A percentile compares a stretch with the other conserved stretches of the same genome.
phyloP scores from a whole-genome alignment of 805 yeast genomes.

The Saitoella complicata region DNA sequence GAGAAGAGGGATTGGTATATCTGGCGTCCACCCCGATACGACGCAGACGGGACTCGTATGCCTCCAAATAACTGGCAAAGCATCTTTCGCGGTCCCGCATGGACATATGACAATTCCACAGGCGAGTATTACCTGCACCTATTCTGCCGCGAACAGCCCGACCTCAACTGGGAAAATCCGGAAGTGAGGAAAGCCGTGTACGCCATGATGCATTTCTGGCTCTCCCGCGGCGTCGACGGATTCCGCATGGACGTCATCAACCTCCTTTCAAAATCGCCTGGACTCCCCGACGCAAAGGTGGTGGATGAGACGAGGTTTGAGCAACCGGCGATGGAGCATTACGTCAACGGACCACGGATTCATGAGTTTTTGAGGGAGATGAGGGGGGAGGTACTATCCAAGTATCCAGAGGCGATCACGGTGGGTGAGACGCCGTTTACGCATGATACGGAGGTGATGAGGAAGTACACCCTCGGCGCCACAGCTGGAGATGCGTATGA shows the following conservation, averaged over 20 bases:
- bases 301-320: conserved; percentile 25
- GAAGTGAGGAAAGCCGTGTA: conserved; percentile 27
- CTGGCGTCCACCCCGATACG: conserved; percentile 37
- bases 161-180: conserved; percentile 43
- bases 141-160: conserved; percentile 41
- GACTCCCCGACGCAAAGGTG: conserved; percentile 34
- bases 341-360: conserved; percentile 36
- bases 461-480: conserved; percentile 21
- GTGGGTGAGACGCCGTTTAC: conserved; percentile 41
- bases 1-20: conserved; percentile 48
- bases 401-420: conserved; percentile 34
- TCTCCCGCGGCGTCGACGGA: conserved; percentile 40
- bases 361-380: conserved; percentile 43
- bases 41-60: conserved; percentile 31
- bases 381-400: conserved; percentile 26
- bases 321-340: conserved; percentile 25
- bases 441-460: conserved; percentile 27
- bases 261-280: conserved; percentile 32
- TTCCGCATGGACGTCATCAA: conserved; percentile 44
- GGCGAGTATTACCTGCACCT: conserved; percentile 39
- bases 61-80: conserved; percentile 46
- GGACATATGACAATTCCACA: conserved; percentile 39
- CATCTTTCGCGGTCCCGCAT: conserved; percentile 38
- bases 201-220: conserved; percentile 38
- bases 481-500: conserved; percentile 16